Conservation (phyloP, 2,329 filamentous ascomycete species). For the Aspergillus sojae region DNA sequence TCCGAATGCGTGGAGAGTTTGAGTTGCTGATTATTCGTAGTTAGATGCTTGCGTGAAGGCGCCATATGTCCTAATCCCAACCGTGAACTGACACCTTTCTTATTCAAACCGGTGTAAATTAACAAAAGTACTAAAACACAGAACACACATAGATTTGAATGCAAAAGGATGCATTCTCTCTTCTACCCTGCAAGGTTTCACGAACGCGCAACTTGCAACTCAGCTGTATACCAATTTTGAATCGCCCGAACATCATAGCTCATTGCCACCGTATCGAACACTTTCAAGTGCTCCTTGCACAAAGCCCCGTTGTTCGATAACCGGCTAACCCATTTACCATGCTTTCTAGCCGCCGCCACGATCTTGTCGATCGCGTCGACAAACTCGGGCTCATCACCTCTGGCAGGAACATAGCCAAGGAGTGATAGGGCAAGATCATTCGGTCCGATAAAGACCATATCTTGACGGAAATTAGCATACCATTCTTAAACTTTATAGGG, state of each 20-base stretch:
- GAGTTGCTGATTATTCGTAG: too few relatives aligned
- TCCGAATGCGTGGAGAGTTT: too few relatives aligned
- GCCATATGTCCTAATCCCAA: too few relatives aligned
- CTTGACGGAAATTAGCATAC: neutral
- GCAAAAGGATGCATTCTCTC: neutral
- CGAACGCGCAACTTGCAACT: constrained; percentile 40
- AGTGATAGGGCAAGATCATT: constrained; percentile 21
- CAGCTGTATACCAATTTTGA: constrained; percentile 52
- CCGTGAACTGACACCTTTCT: neutral
- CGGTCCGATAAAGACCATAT: constrained; percentile 39
- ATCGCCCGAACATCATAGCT: constrained; percentile 51
- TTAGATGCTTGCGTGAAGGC: too few relatives aligned
- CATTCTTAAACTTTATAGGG: neutral
- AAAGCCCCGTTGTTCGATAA: constrained; percentile 42
- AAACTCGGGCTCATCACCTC: constrained; percentile 53
- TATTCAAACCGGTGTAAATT: neutral
- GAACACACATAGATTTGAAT: neutral
- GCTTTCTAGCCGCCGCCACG: constrained; percentile 58
- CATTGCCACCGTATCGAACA: constrained; percentile 50
- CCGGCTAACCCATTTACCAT: constrained; percentile 66
- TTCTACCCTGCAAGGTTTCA: constrained; percentile 14
- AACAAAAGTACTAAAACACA: neutral
- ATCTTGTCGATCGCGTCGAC: constrained; percentile 61
- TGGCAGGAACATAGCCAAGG: neutral
- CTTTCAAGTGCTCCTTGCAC: constrained; percentile 41